These are phyloP conservation scores for Botrytis cinerea DNA, from an alignment of 2,329 filamentous ascomycete species.

Conservation along the genomic window DNA sequence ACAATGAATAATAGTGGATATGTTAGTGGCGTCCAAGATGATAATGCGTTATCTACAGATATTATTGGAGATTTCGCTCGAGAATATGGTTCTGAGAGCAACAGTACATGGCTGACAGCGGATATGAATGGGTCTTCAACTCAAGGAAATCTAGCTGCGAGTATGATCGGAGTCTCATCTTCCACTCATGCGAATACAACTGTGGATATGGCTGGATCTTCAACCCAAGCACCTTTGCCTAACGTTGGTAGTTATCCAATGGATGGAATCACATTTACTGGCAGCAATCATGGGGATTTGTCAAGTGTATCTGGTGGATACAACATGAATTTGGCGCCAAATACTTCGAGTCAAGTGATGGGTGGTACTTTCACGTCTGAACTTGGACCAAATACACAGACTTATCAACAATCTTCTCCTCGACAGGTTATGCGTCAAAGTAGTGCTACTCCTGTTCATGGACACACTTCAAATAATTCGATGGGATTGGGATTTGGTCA, in stretches of 20 bases:
- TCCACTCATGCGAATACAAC: background rate
- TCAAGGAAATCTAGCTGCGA: background rate
- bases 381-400: background rate
- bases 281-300: background rate
- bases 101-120: background rate
- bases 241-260: background rate
- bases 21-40: background rate
- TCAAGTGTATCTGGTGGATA: background rate
- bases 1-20: background rate
- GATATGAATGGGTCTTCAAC: background rate
- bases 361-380: background rate
- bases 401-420: background rate
- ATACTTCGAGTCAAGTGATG: background rate
- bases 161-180: background rate
- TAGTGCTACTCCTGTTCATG: background rate
- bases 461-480: background rate
- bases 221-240: background rate
- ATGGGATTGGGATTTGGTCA: background rate
- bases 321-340: background rate
- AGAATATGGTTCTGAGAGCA: no score
- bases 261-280: background rate
- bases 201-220: background rate
- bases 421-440: background rate
- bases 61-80: background rate
- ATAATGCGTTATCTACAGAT: background rate